A percentile compares a stretch with the other conserved stretches of the same genome.
Conservation (phyloP, 192 early-diverging fungal genomes). For the Coemansia sp. region DNA sequence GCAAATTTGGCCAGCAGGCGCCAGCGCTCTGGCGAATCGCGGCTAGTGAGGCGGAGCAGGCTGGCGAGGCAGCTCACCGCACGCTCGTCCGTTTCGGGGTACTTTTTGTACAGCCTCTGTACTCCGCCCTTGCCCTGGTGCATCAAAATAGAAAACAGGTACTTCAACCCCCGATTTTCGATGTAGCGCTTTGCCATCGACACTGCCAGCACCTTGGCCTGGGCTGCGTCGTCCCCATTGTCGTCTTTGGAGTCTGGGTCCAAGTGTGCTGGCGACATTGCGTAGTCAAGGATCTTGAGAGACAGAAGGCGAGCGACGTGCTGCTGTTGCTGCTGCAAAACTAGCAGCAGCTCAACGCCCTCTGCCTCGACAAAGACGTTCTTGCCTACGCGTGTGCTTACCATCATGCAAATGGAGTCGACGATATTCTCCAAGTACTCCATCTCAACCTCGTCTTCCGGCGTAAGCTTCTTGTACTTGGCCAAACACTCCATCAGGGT, state of each 20-base stretch:
- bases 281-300: conserved; percentile 84
- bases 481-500: conserved; percentile 67
- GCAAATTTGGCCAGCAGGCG: conserved; percentile 83
- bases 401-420: conserved; percentile 71
- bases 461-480: conserved; percentile 65
- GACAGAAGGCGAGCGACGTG: conserved; percentile 74
- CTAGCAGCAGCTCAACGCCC: conserved; percentile 87
- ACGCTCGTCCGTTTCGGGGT: conserved; percentile 83
- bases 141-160: conserved; percentile 86
- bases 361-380: conserved; percentile 73
- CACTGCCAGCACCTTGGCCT: not conserved
- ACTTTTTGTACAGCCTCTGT: conserved; percentile 74
- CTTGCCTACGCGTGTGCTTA: conserved; percentile 71
- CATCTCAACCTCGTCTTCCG: conserved; percentile 77
- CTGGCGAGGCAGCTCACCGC: conserved; percentile 79
- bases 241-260: not conserved
- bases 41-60: conserved; percentile 67
- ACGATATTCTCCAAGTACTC: conserved; percentile 94
- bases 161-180: conserved; percentile 76
- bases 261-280: conserved; percentile 52
- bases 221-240: not conserved
- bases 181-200: conserved; percentile 71
- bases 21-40: conserved; percentile 59
- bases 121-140: conserved; percentile 68
- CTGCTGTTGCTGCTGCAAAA: conserved; percentile 85